These are phyloP conservation scores for Oryza officinalis DNA, from an alignment of 176 grass and related monocot species.

Conservation along the genomic window DNA sequence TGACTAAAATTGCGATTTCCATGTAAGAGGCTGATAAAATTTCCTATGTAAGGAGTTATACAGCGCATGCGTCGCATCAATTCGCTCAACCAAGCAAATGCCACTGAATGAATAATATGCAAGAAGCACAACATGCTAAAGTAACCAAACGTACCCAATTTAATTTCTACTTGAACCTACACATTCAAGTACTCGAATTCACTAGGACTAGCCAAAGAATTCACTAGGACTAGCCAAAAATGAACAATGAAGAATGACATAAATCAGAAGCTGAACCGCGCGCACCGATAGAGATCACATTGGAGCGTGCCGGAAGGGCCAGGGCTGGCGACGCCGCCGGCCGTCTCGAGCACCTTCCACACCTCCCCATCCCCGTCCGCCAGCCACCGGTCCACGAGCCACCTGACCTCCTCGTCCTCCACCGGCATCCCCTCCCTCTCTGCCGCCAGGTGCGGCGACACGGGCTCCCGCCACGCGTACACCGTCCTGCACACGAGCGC, in stretches of 20 bases:
- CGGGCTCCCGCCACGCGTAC: conserved; percentile 83
- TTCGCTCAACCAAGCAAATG: not conserved
- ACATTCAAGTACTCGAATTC: not conserved
- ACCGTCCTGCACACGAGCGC: conserved; percentile 67
- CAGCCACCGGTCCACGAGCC: conserved; percentile 56
- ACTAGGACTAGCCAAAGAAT: not conserved
- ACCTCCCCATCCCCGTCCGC: conserved; percentile 22
- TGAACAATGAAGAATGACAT: not conserved
- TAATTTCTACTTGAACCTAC: not conserved
- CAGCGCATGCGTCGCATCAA: not conserved
- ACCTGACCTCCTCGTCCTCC: conserved; percentile 57
- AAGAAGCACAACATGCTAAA: not conserved
- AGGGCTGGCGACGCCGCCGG: conserved; percentile 83
- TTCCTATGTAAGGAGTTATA: not conserved
- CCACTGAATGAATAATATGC: not conserved
- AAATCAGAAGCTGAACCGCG: not conserved
- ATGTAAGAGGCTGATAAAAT: not conserved
- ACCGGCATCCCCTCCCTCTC: conserved; percentile 79
- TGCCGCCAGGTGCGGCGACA: conserved; percentile 85
- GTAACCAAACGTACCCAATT: not conserved
- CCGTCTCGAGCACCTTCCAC: conserved; percentile 91
- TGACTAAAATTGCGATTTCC: not conserved
- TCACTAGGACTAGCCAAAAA: not conserved
- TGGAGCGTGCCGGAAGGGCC: conserved; percentile 74
- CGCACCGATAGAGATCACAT: conserved; percentile 86